Evolutionary conservation across 129 eudicot genomes (phyloP), one percentile per base, ranked within the genome.

Genomic region (Helianthus tuberosus): DNA sequence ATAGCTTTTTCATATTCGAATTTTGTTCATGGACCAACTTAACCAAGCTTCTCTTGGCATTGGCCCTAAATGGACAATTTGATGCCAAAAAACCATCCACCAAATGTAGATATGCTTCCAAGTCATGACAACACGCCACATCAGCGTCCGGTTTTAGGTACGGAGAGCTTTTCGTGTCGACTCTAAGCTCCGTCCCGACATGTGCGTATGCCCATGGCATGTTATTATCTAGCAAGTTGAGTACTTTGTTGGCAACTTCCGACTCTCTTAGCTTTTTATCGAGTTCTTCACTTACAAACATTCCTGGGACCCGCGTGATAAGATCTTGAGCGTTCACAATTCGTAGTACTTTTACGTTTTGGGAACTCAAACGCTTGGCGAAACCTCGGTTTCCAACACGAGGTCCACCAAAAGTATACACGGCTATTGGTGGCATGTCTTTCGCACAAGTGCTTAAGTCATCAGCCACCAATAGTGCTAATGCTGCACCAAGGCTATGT

Each of bases 141-240:
- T 94, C 98, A 0, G 98, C 97, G 9, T 94, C 64, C 0, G 97
- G 89, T 55, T 76, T 90, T 66, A 94, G 48, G 15, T 75, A 94
- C 2, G 98, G 98, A 6, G 98, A 94, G 81, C 68, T 90, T 66
- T 68, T 94, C 1, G 93, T 79, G 66, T 90, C 98, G 5, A 94
- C 86, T 66, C 81, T 81, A 0, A 94, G 54, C 48, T 94, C 98
- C 0, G 87, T 85, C 47, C 98, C 98, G 1, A 88, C 97, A 13
- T 94, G 98, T 1, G 96, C 76, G 6, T 94, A 94, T 8, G 98
- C 93, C 97, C 97, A 94, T 14, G 98, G 97, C 90, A 93, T 80
- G 79, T 71, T 88, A 64, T 86, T 79, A 46, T 93, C 98, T 8
- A 93, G 87, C 68, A 67, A 46, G 66, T 90, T 74, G 3, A 93